Evolutionary conservation across 1,284 basidiomycete genomes (phyloP).

Genomic region (Hortiboletus rubellus): DNA sequence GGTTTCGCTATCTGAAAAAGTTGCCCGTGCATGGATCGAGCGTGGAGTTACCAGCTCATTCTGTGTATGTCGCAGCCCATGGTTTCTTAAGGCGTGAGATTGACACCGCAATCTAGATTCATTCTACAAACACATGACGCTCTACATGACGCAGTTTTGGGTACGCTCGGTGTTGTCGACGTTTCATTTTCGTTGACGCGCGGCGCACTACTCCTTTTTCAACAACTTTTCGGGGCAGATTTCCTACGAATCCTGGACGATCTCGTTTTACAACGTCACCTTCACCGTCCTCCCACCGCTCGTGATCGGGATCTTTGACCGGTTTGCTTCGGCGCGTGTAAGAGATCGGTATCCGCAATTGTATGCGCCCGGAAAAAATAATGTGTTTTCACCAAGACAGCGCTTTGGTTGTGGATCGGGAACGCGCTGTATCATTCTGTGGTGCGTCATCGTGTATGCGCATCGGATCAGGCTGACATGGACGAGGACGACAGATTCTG

Average conservation of each 20-base stretch:
- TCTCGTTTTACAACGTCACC: no score
- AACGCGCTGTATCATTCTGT: slow-evolving; percentile 86
- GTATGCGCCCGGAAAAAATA: no score
- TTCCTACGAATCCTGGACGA: slow-evolving; percentile 38
- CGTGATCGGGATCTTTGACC: no score
- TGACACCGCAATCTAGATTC: slow-evolving; percentile 56
- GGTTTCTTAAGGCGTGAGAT: neutral
- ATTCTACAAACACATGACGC: slow-evolving; percentile 95
- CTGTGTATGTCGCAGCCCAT: slow-evolving; percentile 62
- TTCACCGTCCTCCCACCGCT: no score
- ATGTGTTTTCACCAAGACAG: no score
- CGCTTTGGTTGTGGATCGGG: slow-evolving; percentile 92
- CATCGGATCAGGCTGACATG: no score
- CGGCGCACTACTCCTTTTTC: slow-evolving; percentile 87
- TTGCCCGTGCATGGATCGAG: slow-evolving; percentile 95
- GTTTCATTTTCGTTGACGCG: neutral
- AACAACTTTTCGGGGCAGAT: slow-evolving; percentile 99
- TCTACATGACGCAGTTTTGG: slow-evolving; percentile 99
- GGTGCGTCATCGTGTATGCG: slow-evolving; percentile 27
- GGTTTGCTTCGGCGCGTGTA: no score
- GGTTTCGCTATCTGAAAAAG: slow-evolving; percentile 97
- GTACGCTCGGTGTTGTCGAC: slow-evolving; percentile 40
- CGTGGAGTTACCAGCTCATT: slow-evolving; percentile 98
- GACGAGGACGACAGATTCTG: no score
- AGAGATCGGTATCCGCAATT: no score